Evolutionary conservation across 805 yeast genomes (phyloP).

Genomic region (Pichia heedii): DNA sequence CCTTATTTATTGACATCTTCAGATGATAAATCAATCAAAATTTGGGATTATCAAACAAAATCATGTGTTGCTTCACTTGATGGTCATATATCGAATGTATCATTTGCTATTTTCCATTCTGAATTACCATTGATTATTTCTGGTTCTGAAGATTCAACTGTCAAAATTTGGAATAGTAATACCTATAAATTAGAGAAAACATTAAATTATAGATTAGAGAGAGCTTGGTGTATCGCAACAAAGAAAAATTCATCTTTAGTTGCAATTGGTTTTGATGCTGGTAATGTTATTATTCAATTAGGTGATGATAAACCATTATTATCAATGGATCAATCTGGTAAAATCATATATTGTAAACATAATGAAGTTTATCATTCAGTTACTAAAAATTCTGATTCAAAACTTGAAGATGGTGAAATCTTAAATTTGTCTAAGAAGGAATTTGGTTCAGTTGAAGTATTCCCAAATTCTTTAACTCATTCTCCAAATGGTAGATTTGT

Average conservation of each 20-base stretch:
- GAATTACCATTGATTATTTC: constrained; percentile 89
- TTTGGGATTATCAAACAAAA: constrained; percentile 98
- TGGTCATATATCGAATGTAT: constrained; percentile 90
- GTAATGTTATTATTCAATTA: constrained; percentile 76
- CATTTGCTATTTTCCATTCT: constrained; percentile 97
- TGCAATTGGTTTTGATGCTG: constrained; percentile 93
- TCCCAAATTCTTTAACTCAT: constrained; percentile 78
- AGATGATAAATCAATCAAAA: constrained; percentile 80
- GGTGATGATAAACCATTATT: constrained; percentile 93
- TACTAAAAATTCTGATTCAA: constrained; percentile 57
- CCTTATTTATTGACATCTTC: constrained; percentile 90
- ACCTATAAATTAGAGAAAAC: constrained; percentile 92
- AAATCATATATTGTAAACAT: constrained; percentile 83
- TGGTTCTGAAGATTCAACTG: constrained; percentile 94
- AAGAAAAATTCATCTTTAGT: constrained; percentile 67
- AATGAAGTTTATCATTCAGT: constrained; percentile 81
- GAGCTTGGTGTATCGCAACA: constrained; percentile 91
- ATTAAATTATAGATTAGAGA: constrained; percentile 81
- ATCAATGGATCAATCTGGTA: constrained; percentile 90
- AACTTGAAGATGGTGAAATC: constrained; percentile 67
- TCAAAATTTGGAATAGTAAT: constrained; percentile 90
- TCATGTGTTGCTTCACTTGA: constrained; percentile 88
- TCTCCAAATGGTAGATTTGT: constrained; percentile 98
- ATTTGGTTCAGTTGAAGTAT: constrained; percentile 87
- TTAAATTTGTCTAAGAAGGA: constrained; percentile 77